A percentile compares a stretch with the other conserved stretches of the same genome.
Evolutionary conservation across 495 filamentous ascomycete genomes (phyloP).

Genomic region (Penicillium maclennaniae): DNA sequence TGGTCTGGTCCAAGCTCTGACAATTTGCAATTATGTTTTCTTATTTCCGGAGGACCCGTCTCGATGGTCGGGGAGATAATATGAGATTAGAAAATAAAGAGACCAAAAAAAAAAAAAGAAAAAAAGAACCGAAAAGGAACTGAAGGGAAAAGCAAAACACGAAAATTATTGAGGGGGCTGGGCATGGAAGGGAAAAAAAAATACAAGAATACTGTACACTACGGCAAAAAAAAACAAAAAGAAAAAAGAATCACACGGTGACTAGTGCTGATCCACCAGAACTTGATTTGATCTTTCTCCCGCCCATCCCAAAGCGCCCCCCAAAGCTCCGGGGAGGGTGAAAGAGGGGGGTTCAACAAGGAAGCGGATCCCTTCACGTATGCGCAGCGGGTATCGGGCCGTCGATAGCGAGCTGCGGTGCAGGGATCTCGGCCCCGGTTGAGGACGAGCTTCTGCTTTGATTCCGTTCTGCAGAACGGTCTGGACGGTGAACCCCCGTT

Average conservation of each 20-base stretch:
- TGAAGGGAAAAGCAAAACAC: too few species aligned
- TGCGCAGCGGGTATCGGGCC: slow-evolving; percentile 35
- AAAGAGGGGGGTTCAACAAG: not conserved
- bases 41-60: slow-evolving; percentile 4
- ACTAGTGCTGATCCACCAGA: too few species aligned
- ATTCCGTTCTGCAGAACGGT: not conserved
- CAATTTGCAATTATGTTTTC: not conserved
- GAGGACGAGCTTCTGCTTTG: too few species aligned
- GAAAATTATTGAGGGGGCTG: too few species aligned
- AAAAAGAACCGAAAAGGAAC: too few species aligned
- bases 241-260: not conserved
- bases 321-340: not conserved
- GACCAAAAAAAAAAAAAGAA: too few species aligned
- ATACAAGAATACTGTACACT: too few species aligned
- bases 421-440: slow-evolving; percentile 22
- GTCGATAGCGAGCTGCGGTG: slow-evolving; percentile 32
- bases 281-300: not conserved
- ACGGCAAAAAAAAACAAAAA: not conserved
- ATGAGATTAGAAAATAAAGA: too few species aligned
- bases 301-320: not conserved
- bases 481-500: slow-evolving; percentile 5
- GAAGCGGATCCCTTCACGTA: slow-evolving; percentile 13
- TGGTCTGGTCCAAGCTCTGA: too few species aligned
- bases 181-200: too few species aligned
- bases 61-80: not conserved